Evolutionary conservation across 495 filamentous ascomycete species (phyloP), one percentile per base, ranked within the genome.

Genomic region (Hypoxylon trugodes): DNA sequence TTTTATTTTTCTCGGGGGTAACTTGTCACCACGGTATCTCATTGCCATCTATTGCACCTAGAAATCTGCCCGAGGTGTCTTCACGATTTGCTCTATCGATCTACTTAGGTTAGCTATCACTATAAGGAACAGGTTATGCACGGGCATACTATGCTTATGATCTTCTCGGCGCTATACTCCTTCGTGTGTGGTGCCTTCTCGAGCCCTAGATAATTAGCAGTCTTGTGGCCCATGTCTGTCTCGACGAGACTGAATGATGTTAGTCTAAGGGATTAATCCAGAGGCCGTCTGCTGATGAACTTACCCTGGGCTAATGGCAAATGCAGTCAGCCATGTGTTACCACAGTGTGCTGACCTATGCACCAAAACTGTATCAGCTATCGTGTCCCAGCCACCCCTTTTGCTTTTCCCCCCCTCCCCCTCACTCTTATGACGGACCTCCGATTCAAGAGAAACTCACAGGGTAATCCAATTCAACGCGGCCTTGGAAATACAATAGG

Each of bases 391-490:
- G n/a, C n/a, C n/a, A n/a, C n/a, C n/a, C n/a, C n/a, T n/a, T n/a
- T n/a, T n/a, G n/a, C n/a, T n/a, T n/a, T n/a, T n/a, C n/a, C n/a
- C n/a, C n/a, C n/a, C n/a, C n/a, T n/a, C n/a, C 36, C n/a, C 10
- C 13, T 35, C 25, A 42, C 10, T 21, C n/a, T 36, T n/a, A 5
- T 4, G 10, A 30, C 10, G 28, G n/a, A 10, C 15, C 9, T 8
- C 4, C 9, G 4, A 12, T 26, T 35, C 24, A 13, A 59, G 10
- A 36, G 10, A 15, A 38, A 58, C 61, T 37, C 24, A 65, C 65
- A 54, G n/a, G 12, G 67, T 66, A 19, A 59, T 36, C 67, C 67
- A 69, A 32, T 69, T 66, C 41, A 69, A n/a, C 18, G 46, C 62
- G 5, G 51, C 62, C 40, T 69, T 69, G 0, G 57, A 54, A 30